These are phyloP conservation scores for Hypericum perforatum DNA, from an alignment of 345 rosid species.

Conservation along the genomic window DNA sequence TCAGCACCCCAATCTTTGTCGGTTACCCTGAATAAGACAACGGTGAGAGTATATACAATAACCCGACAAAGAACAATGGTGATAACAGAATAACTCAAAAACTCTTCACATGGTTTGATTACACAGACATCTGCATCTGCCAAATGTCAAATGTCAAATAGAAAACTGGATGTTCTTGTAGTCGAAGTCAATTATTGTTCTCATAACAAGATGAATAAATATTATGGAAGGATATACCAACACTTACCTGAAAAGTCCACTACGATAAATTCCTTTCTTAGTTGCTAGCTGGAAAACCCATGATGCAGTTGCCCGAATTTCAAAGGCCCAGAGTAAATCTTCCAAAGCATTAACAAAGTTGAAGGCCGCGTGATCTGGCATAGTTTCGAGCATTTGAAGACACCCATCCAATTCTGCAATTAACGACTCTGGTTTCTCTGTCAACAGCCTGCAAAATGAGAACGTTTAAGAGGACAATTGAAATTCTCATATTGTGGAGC, in stretches of 20 bases:
- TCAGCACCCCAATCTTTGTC: conserved; percentile 98
- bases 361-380: conserved; percentile 77
- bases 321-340: conserved; percentile 92
- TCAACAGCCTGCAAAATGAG: conserved; percentile 51
- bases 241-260: conserved; percentile 66
- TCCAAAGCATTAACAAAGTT: conserved; percentile 80
- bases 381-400: conserved; percentile 52
- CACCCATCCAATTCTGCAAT: conserved; percentile 56
- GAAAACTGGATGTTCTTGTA: neutral
- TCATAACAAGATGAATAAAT: neutral
- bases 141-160: too few species aligned
- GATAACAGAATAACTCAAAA: neutral
- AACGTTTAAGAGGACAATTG: conserved; percentile 6
- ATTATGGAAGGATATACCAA: neutral
- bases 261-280: conserved; percentile 60
- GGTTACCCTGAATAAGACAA: conserved; percentile 55
- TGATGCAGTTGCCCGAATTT: conserved; percentile 80
- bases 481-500: neutral
- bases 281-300: conserved; percentile 83
- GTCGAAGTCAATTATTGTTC: neutral
- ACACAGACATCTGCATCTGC: too few species aligned
- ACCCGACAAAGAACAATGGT: neutral
- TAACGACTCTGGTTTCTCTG: conserved; percentile 44
- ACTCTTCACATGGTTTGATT: neutral
- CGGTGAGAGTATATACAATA: neutral